phyloP scores from a whole-genome alignment of 495 filamentous ascomycete species.

The Cercophora scortea region DNA sequence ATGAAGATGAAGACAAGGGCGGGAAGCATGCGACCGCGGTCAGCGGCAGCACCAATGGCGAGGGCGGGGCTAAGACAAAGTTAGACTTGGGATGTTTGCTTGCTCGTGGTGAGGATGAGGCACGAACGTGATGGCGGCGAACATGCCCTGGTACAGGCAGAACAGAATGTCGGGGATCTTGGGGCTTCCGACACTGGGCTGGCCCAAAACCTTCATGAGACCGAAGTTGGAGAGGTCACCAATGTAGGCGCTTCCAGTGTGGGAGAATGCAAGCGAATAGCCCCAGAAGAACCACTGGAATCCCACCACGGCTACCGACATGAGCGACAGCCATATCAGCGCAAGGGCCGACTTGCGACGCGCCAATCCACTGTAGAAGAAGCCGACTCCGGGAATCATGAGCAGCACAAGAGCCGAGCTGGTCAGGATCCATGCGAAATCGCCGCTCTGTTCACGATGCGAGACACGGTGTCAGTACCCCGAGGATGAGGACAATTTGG shows the following conservation, averaged over 20 bases:
- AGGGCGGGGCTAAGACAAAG: slow-evolving; percentile 56
- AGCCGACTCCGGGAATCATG: slow-evolving; percentile 98
- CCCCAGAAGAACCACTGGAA: slow-evolving; percentile 99
- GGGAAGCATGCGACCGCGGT: slow-evolving; percentile 90
- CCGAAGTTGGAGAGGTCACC: slow-evolving; percentile 83
- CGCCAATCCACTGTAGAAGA: slow-evolving; percentile 99
- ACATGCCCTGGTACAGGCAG: slow-evolving; percentile 96
- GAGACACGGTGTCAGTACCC: neutral
- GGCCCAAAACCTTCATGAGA: slow-evolving; percentile 69
- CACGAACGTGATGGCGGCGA: slow-evolving; percentile 71
- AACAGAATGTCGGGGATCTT: slow-evolving; percentile 86
- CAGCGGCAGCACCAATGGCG: slow-evolving; percentile 85
- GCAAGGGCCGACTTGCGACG: slow-evolving; percentile 91
- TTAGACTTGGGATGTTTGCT: neutral
- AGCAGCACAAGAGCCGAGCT: slow-evolving; percentile 85
- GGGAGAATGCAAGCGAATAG: slow-evolving; percentile 88
- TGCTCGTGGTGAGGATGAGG: neutral
- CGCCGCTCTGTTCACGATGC: slow-evolving; percentile 54
- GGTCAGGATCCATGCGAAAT: slow-evolving; percentile 88
- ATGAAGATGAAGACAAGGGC: slow-evolving; percentile 94
- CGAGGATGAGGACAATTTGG: neutral
- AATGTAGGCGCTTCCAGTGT: slow-evolving; percentile 73
- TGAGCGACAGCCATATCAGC: slow-evolving; percentile 93
- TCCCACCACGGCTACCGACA: slow-evolving; percentile 81
- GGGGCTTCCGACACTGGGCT: slow-evolving; percentile 72